These are phyloP conservation scores for Talaromyces sp. DNA, from an alignment of 2,329 filamentous ascomycete genomes.

Conservation along the genomic window DNA sequence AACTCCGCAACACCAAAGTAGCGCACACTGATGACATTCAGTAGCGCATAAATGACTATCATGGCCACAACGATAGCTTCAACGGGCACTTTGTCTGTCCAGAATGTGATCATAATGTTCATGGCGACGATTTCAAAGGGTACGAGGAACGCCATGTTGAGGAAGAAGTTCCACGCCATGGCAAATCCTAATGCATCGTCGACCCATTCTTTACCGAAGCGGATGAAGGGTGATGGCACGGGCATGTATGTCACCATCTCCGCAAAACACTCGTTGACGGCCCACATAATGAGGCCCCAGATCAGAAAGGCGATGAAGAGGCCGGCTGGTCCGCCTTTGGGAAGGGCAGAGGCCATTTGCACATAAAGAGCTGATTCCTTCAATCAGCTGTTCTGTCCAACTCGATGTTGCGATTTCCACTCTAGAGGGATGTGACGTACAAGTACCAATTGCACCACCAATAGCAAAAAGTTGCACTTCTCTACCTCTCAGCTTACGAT, in stretches of 20 bases:
- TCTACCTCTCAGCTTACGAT: conserved; percentile 31
- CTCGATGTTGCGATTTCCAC: neutral
- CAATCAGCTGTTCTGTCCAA: neutral
- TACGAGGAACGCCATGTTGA: conserved; percentile 10
- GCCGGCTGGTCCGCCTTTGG: conserved; percentile 37
- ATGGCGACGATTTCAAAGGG: conserved; percentile 15
- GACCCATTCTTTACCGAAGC: conserved; percentile 73
- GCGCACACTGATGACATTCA: conserved; percentile 56
- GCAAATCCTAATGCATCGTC: conserved; percentile 78
- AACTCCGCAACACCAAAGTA: conserved; percentile 62
- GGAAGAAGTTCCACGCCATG: conserved; percentile 58
- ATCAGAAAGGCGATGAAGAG: conserved; percentile 34
- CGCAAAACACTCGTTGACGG: conserved; percentile 47
- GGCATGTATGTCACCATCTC: conserved; percentile 85
- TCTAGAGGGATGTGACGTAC: conserved; percentile 20
- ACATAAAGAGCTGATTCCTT: conserved; percentile 32
- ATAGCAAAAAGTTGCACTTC: conserved; percentile 36
- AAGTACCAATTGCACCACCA: conserved; percentile 35
- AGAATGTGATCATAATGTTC: conserved; percentile 9
- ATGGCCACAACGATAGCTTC: conserved; percentile 62
- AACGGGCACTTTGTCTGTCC: conserved; percentile 31
- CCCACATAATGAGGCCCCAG: conserved; percentile 26
- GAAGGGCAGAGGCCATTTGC: conserved; percentile 36
- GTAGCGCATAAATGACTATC: conserved; percentile 55
- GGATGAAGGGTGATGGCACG: conserved; percentile 72